phyloP scores from a whole-genome alignment of 139 green algal genomes.

The Chlorella sp. region DNA sequence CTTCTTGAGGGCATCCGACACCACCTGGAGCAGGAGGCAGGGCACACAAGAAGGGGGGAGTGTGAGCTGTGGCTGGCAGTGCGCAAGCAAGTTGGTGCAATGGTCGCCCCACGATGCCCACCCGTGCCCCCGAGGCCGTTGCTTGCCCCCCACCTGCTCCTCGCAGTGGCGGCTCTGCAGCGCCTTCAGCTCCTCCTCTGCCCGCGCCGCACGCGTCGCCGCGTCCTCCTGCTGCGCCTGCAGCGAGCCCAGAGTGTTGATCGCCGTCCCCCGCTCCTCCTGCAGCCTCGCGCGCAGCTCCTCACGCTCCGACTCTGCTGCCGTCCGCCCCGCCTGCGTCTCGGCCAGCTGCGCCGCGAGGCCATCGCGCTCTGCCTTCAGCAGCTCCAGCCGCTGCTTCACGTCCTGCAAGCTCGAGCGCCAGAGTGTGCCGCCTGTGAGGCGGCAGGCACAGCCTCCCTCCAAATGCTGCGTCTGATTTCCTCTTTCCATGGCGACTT shows the following conservation, averaged over 20 bases:
- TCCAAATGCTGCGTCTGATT: too few relatives aligned
- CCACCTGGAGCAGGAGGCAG: too few relatives aligned
- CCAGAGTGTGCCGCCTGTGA: too few relatives aligned
- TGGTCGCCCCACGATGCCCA: too few relatives aligned
- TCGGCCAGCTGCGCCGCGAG: conserved; percentile 10
- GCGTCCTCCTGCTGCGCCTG: conserved; percentile 38
- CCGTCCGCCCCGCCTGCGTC: not conserved
- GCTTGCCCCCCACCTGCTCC: conserved; percentile 23
- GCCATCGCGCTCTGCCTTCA: not conserved
- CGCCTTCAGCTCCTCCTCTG: conserved; percentile 4
- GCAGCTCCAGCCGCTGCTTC: conserved; percentile 11
- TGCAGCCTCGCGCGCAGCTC: conserved; percentile 15
- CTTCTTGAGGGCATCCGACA: conserved; percentile 38
- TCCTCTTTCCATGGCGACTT: too few relatives aligned
- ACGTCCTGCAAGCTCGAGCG: conserved; percentile 6
- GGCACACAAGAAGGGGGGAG: too few relatives aligned
- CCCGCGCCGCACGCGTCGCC: not conserved
- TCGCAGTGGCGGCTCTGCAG: conserved; percentile 27
- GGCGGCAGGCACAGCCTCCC: too few relatives aligned
- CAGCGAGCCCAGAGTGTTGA: conserved; percentile 43
- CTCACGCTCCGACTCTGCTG: conserved; percentile 7
- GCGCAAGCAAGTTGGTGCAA: too few relatives aligned
- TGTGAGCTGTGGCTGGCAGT: too few relatives aligned
- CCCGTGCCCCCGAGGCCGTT: too few relatives aligned
- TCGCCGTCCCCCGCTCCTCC: conserved; percentile 21